Evolutionary conservation across 2,329 filamentous ascomycete species (phyloP).

Genomic region (Colletotrichum graminicola): DNA sequence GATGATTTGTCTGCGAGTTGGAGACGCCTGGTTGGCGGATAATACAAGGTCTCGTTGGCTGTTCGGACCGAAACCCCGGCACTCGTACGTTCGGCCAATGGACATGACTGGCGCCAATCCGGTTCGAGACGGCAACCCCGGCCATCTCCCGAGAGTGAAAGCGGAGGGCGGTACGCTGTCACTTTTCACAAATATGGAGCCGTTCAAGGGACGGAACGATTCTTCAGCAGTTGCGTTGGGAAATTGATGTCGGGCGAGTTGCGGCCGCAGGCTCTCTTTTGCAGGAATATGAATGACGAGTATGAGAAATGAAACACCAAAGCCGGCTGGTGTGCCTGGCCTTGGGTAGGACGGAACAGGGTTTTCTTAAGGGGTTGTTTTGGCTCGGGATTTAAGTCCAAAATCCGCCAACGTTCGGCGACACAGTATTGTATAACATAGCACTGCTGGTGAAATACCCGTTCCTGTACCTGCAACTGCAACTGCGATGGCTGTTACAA

Average conservation of each 20-base stretch:
- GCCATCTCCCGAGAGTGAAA: constrained; percentile 29
- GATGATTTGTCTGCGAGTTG: constrained; percentile 18
- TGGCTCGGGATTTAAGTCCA: not conserved
- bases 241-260: not conserved
- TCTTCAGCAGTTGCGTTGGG: not conserved
- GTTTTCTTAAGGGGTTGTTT: not conserved
- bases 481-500: not conserved
- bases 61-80: constrained; percentile 40
- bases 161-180: constrained; percentile 7
- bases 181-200: constrained; percentile 18
- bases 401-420: not conserved
- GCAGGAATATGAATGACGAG: not conserved
- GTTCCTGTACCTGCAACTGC: constrained; percentile 2
- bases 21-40: constrained; percentile 41
- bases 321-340: not conserved
- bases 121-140: constrained; percentile 26
- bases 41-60: constrained; percentile 33
- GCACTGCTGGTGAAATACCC: constrained; percentile 28
- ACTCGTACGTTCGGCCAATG: constrained; percentile 29
- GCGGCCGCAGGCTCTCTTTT: not conserved
- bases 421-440: constrained; percentile 21
- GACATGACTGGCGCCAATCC: constrained; percentile 28
- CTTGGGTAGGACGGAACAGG: not conserved
- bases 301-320: not conserved
- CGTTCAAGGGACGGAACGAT: not conserved